Evolutionary conservation across 306 rosid genomes (phyloP), one percentile per base, ranked within the genome.

Genomic region (Gillenia trifoliata): DNA sequence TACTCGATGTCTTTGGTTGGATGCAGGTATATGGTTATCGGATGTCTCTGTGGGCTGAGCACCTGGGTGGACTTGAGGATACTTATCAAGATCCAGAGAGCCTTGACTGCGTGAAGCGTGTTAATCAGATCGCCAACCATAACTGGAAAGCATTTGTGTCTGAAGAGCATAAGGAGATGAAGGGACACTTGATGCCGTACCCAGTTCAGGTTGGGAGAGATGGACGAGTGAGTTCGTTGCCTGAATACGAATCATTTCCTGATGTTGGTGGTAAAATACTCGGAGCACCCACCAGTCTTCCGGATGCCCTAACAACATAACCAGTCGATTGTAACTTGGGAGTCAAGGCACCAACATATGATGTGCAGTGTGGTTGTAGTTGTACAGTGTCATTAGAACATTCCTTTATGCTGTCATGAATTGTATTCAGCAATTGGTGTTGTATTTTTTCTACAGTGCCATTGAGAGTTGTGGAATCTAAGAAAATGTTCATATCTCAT

Each of bases 221-320:
- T 68, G 92, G 92, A 40, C 83, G 77, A 68, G 85, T 90, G 22
- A 81, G 74, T 80, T 52, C 91, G 29, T 41, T 85, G 40, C 74
- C 71, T 1, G 85, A 75, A 43, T 65, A 23, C 75, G 96, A 90
- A 23, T 79, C 47, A 2, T 90, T 88, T 74, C 92, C 87, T 77
- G 96, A 90, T 85, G 88, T 88, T 65, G 92, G 96, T 64, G 96
- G 96, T 30, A 88, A 90, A 86, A 64, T 90, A 73, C 86, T 88
- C 63, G 92, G 91, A 69, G 69, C 91, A 40, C 78, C 83, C 30
- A 86, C 87, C 61, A 85, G 81, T 80, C 92, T 86, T 79, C 96
- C 93, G 0, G 92, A 85, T 79, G 81, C 88, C 65, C 65, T 86
- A 68, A 88, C 92, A 60, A 88, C 92, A 45, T 87, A 78, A 72